Evolutionary conservation across 331 rosid genomes (phyloP).

Genomic region (Rosa hybrid): DNA sequence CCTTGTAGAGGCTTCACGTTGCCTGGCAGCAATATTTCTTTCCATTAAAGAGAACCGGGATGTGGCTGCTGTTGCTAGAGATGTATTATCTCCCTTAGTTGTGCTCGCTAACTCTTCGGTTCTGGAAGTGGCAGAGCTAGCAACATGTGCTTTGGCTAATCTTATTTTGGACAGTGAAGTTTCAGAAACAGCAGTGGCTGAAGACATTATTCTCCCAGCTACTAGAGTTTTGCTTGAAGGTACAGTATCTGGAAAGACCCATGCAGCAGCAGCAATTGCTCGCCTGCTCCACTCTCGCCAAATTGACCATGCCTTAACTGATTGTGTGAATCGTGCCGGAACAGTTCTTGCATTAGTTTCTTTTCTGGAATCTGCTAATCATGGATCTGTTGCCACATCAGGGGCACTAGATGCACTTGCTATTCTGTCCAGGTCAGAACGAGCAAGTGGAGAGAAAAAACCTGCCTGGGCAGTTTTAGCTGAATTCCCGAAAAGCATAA

Average conservation of each 20-base stretch:
- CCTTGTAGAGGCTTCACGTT: slow-evolving; percentile 77
- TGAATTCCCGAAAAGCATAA: slow-evolving; percentile 75
- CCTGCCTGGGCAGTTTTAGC: slow-evolving; percentile 94
- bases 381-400: slow-evolving; percentile 63
- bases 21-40: slow-evolving; percentile 88
- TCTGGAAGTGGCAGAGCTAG: slow-evolving; percentile 83
- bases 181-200: slow-evolving; percentile 68
- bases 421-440: slow-evolving; percentile 75
- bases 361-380: slow-evolving; percentile 68
- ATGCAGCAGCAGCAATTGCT: slow-evolving; percentile 94
- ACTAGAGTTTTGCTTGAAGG: slow-evolving; percentile 88
- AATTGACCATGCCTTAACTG: slow-evolving; percentile 67
- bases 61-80: slow-evolving; percentile 76
- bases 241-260: slow-evolving; percentile 71
- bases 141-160: slow-evolving; percentile 90
- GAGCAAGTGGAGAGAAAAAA: slow-evolving; percentile 49
- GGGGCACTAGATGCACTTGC: slow-evolving; percentile 97
- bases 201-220: slow-evolving; percentile 87
- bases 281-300: slow-evolving; percentile 72
- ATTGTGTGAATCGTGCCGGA: slow-evolving; percentile 79
- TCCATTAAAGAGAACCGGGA: slow-evolving; percentile 90
- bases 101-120: slow-evolving; percentile 67
- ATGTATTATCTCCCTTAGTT: slow-evolving; percentile 56
- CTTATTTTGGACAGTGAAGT: slow-evolving; percentile 78
- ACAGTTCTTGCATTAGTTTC: slow-evolving; percentile 93